A percentile compares a stretch with the other conserved stretches of the same genome.
Evolutionary conservation across 768 basidiomycete species (phyloP).

Genomic region (Gymnopilus junonius): DNA sequence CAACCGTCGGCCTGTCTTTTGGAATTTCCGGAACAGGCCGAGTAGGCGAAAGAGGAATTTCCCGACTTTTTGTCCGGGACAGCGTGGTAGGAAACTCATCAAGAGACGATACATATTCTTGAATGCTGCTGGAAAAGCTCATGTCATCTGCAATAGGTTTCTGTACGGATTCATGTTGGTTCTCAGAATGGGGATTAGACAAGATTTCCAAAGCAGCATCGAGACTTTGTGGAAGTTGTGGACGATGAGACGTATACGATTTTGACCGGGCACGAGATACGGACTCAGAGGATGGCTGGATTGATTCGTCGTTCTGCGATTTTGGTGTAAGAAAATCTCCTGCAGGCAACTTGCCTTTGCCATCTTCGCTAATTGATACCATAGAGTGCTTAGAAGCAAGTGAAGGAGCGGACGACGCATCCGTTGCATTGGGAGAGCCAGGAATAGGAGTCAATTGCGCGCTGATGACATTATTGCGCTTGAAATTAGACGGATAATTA

Average conservation of each 20-base stretch:
- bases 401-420: conserved; percentile 61
- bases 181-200: conserved; percentile 47
- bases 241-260: conserved; percentile 55
- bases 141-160: conserved; percentile 29
- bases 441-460: conserved; percentile 67
- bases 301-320: conserved; percentile 27
- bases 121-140: conserved; percentile 24
- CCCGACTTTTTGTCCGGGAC: conserved; percentile 28
- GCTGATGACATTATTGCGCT: conserved; percentile 36
- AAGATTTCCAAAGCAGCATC: conserved; percentile 75
- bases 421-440: conserved; percentile 69
- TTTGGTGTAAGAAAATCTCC: conserved; percentile 37
- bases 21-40: conserved; percentile 47
- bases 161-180: conserved; percentile 32
- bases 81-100: conserved; percentile 32
- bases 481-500: conserved; percentile 29
- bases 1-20: conserved; percentile 45
- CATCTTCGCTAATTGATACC: conserved; percentile 23
- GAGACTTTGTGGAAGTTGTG: conserved; percentile 70
- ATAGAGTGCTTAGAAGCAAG: conserved; percentile 43
- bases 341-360: conserved; percentile 24
- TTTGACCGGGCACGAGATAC: conserved; percentile 54
- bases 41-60: conserved; percentile 46
- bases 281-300: conserved; percentile 35
- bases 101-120: conserved; percentile 24